Evolutionary conservation across 805 yeast species (phyloP), one percentile per base, ranked within the genome.

Genomic region (Naumovozyma castellii): DNA sequence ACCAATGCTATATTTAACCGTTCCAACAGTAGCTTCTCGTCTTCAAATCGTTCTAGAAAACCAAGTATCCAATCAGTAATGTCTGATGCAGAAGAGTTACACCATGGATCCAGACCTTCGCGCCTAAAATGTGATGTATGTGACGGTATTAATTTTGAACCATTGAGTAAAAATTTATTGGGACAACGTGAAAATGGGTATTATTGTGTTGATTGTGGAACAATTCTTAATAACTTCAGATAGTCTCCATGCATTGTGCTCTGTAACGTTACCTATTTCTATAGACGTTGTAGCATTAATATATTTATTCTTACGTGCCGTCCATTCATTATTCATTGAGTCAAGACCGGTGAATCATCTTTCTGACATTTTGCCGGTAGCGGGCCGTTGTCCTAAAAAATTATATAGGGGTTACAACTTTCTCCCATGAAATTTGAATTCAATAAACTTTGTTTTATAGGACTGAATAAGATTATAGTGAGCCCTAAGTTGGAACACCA

Each of bases 141-240:
- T 39, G 47, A 51, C 35, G 52, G 61, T 27, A 51, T 50, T 6
- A 51, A 43, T 8, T 57, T 57, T 32, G 48, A 40, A 29, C 31
- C 41, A 3, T 27, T 39, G 6, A 35, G 43, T 4, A 39, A 35
- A n/a, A 38, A 39, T n/a, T 29, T 37, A 10, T 17, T 30, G 18
- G 40, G 39, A 3, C 40, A 46, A 20, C 41, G 43, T 15, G 47
- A 44, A 6, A 35, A 34, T 15, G 51, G 49, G 4, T 51, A 46
- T 38, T 44, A 39, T 28, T 57, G 62, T 40, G 37, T 43, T 3
- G 62, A 57, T 17, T 57, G 62, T 40, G 56, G 60, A 14, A 55
- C 54, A 3, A 39, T 52, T 28, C 39, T 47, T 17, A 56, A 53
- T 34, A 48, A 46, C 35, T 54, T 54, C 40, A 47, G 57, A 22